Evolutionary conservation across 2,329 filamentous ascomycete species (phyloP).

Genomic region (Aureobasidium sp.): DNA sequence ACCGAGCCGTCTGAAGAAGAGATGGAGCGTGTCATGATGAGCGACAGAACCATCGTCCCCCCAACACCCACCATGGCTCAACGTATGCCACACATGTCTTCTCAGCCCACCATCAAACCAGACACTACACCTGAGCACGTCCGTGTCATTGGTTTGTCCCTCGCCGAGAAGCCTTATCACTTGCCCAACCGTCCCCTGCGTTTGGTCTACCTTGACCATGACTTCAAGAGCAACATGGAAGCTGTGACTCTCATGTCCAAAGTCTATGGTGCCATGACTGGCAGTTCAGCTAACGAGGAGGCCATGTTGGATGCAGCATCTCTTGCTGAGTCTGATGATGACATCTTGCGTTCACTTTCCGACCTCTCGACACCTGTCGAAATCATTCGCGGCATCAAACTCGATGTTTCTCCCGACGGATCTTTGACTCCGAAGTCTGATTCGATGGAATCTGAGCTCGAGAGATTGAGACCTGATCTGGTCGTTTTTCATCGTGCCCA

Average conservation of each 20-base stretch:
- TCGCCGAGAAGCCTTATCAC: slow-evolving; percentile 2
- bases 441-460: neutral
- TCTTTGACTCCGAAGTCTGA: neutral
- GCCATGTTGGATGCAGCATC: neutral
- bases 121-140: neutral
- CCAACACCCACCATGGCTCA: neutral
- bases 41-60: slow-evolving; percentile 10
- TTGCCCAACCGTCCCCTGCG: neutral
- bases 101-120: neutral
- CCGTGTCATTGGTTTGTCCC: neutral
- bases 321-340: neutral
- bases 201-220: neutral
- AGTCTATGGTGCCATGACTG: neutral
- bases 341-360: neutral
- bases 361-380: neutral
- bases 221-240: neutral
- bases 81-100: slow-evolving; percentile 4
- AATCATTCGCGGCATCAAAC: neutral
- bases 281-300: neutral
- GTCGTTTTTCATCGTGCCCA: neutral
- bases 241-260: neutral
- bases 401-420: neutral
- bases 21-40: slow-evolving; percentile 9
- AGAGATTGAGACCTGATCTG: neutral
- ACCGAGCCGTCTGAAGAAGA: slow-evolving; percentile 4